Evolutionary conservation across 2,329 filamentous ascomycete genomes (phyloP), one percentile per base, ranked within the genome.

Genomic region (Apiospora hydei): DNA sequence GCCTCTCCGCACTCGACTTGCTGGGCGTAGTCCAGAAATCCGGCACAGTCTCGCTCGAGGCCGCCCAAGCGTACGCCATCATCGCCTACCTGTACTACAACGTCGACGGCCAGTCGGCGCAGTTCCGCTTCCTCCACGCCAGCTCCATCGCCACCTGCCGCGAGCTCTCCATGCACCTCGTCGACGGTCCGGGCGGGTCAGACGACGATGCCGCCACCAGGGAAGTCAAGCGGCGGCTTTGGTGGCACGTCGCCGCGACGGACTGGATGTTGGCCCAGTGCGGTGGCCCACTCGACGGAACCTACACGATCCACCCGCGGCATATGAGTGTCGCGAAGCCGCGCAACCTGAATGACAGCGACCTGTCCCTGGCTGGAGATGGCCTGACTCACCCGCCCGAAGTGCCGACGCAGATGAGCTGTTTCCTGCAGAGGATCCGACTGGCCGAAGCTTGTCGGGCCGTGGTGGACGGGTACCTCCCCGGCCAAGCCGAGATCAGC

Each of bases 241-340:
- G 84, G 84, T 86, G 84, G 84, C 83, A 85, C 73, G 76, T 86
- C 7, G 79, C 79, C 13, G 77, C 81, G 0, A 82, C 80, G 5
- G 83, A 85, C 72, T 84, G 82, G 84, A 78, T 85, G 73, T 73
- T 84, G 11, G 78, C 80, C 43, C 77, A 82, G 24, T 82, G 83
- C 74, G 79, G 77, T 10, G 81, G 79, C 13, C 80, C 80, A 0
- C 77, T 81, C 1, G 81, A 83, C 67, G 77, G 80, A 1, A 81
- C 81, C 8, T 84, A 83, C 41, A 76, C 77, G 0, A 75, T 85
- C 7, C 79, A 84, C n/a, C 80, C 81, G 13, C 77, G 74, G 7
- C 82, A 85, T 26, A 84, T 85, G 79, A 77, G 77, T 16, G 80
- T 85, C 4, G 79, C 78, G 4, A 80, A 80, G 61, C 83, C 84